A percentile compares a stretch with the other conserved stretches of the same genome.
Conservation (phyloP, 2,329 filamentous ascomycete species). For the Xylariaceae sp. region DNA sequence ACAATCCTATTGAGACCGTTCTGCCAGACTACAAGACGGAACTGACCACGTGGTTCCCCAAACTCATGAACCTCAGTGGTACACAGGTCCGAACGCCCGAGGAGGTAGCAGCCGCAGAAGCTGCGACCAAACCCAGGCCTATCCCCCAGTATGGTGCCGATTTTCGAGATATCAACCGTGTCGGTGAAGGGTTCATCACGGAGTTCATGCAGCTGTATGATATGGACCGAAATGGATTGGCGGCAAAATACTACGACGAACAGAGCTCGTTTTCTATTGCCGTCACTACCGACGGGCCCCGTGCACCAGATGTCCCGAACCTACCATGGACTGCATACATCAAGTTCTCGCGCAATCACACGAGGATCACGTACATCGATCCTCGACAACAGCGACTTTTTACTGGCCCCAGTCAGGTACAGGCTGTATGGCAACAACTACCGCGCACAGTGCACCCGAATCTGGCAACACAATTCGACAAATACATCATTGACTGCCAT, state of each 20-base stretch:
- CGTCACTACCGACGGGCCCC: constrained; percentile 60
- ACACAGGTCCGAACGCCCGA: constrained; percentile 69
- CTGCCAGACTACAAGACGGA: constrained; percentile 61
- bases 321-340: constrained; percentile 71
- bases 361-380: constrained; percentile 58
- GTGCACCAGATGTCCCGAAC: constrained; percentile 39
- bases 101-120: constrained; percentile 56
- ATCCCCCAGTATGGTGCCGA: constrained; percentile 61
- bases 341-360: constrained; percentile 73
- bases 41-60: constrained; percentile 78
- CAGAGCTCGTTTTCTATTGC: constrained; percentile 71
- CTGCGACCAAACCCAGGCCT: constrained; percentile 49
- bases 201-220: constrained; percentile 75
- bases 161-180: constrained; percentile 69
- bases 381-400: constrained; percentile 63
- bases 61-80: constrained; percentile 72
- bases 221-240: constrained; percentile 60
- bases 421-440: constrained; percentile 64
- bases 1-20: constrained; percentile 67
- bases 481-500: constrained; percentile 82
- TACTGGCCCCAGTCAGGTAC: constrained; percentile 61
- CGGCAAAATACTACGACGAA: constrained; percentile 69
- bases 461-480: constrained; percentile 60
- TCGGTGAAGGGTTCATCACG: constrained; percentile 72
- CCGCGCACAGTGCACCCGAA: constrained; percentile 73